Evolutionary conservation across 2,329 filamentous ascomycete species (phyloP).

Genomic region (Colletotrichum australisinense): DNA sequence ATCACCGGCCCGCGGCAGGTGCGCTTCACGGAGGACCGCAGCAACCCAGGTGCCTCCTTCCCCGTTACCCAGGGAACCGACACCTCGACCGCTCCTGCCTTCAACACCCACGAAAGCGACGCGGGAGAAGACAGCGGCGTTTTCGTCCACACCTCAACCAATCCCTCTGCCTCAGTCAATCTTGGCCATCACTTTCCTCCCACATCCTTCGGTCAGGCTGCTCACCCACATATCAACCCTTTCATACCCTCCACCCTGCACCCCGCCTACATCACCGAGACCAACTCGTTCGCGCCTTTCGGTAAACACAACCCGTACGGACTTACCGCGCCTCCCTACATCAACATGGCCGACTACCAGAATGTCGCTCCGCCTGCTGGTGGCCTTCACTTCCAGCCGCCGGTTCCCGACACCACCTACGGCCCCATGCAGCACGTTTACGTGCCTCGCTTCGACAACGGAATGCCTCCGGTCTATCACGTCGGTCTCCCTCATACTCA

Average conservation of each 20-base stretch:
- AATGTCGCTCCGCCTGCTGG: slow-evolving; percentile 53
- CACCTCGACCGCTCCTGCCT: slow-evolving; percentile 16
- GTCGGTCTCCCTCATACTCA: slow-evolving; percentile 46
- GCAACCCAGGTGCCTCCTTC: slow-evolving; percentile 2
- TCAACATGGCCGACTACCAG: slow-evolving; percentile 54
- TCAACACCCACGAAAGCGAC: slow-evolving; percentile 1
- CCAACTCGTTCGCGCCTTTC: slow-evolving; percentile 27
- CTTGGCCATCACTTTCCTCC: slow-evolving; percentile 8
- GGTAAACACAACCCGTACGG: slow-evolving; percentile 29
- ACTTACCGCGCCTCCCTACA: slow-evolving; percentile 35
- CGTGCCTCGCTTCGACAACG: slow-evolving; percentile 62
- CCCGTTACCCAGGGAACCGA: slow-evolving; percentile 19
- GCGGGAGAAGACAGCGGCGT: neutral
- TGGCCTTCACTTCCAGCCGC: slow-evolving; percentile 67
- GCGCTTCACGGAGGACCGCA: slow-evolving; percentile 14
- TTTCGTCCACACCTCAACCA: slow-evolving; percentile 29
- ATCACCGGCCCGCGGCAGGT: slow-evolving; percentile 25
- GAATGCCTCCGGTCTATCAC: slow-evolving; percentile 43
- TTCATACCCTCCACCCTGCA: slow-evolving; percentile 35
- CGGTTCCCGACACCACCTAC: slow-evolving; percentile 67
- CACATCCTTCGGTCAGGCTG: slow-evolving; percentile 8
- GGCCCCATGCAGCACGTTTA: slow-evolving; percentile 68
- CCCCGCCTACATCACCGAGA: slow-evolving; percentile 14
- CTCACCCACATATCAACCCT: slow-evolving; percentile 32
- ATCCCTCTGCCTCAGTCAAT: slow-evolving; percentile 30